Evolutionary conservation across 192 early-diverging fungal species (phyloP).

Genomic region (Pilobolus umbonatus): DNA sequence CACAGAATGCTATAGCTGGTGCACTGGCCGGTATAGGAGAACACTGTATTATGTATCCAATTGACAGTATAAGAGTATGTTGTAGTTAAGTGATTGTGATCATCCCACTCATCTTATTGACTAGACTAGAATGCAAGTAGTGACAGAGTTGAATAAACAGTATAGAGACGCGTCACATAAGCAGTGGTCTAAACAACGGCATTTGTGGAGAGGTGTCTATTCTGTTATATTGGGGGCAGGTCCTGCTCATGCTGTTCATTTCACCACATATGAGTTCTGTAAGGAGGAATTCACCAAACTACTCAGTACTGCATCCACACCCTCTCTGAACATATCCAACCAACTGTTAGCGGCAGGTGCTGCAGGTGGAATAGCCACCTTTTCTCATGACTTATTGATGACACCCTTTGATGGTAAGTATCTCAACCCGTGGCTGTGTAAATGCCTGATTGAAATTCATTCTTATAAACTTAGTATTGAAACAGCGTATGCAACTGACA

Average conservation of each 20-base stretch:
- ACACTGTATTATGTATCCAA: conserved; percentile 91
- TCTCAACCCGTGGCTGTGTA: too few relatives aligned
- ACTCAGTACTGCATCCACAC: conserved; percentile 34
- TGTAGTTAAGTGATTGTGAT: not conserved
- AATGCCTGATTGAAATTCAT: not conserved
- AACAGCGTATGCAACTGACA: conserved; percentile 93
- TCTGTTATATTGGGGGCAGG: conserved; percentile 90
- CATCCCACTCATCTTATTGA: not conserved
- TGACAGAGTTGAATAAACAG: conserved; percentile 12
- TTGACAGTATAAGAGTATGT: conserved; percentile 88
- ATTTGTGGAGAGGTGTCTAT: conserved; percentile 90
- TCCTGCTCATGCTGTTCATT: conserved; percentile 93
- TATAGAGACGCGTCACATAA: conserved; percentile 65
- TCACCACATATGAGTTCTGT: conserved; percentile 88
- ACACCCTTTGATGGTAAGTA: conserved; percentile 90
- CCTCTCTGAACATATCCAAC: conserved; percentile 28
- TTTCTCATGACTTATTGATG: conserved; percentile 86
- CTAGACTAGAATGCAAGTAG: conserved; percentile 12
- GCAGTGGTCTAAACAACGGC: conserved; percentile 15
- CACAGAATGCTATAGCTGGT: conserved; percentile 83
- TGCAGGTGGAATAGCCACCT: conserved; percentile 85
- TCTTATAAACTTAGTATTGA: conserved; percentile 58
- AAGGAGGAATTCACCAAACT: conserved; percentile 60
- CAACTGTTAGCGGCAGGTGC: conserved; percentile 61
- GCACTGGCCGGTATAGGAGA: conserved; percentile 95